These are phyloP conservation scores for Neopestalotiopsis sp. DNA, from an alignment of 2,329 filamentous ascomycete genomes.

Conservation along the genomic window DNA sequence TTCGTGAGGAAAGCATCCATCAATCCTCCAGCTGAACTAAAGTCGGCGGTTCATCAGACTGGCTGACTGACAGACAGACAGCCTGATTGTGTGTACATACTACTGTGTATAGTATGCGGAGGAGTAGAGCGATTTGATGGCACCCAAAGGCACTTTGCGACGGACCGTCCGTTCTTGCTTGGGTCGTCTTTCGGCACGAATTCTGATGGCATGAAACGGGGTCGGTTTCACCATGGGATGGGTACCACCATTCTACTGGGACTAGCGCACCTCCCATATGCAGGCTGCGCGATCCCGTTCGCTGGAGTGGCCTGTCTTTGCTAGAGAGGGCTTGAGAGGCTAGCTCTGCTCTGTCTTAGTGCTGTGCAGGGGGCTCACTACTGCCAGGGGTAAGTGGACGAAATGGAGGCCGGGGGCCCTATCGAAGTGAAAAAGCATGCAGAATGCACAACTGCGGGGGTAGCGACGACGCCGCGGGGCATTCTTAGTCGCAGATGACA, in stretches of 20 bases:
- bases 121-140: not conserved
- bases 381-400: constrained; percentile 5
- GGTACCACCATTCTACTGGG: constrained; percentile 10
- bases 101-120: not conserved
- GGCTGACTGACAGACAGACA: not conserved
- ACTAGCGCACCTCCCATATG: constrained; percentile 5
- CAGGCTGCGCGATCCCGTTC: constrained; percentile 12
- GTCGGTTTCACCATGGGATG: constrained; percentile 18
- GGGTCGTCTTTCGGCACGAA: not conserved
- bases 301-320: constrained; percentile 7
- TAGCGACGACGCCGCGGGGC: not conserved
- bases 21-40: not conserved
- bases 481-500: not conserved
- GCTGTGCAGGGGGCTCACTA: constrained; percentile 1
- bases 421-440: constrained; percentile 12
- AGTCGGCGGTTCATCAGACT: constrained; percentile 1
- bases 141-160: constrained; percentile 3
- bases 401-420: not conserved
- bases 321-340: not conserved
- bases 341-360: constrained; percentile 4
- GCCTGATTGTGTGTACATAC: not conserved
- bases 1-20: not conserved
- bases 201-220: constrained; percentile 13
- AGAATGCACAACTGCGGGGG: constrained; percentile 3
- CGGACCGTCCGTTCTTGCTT: not conserved